A percentile compares a stretch with the other conserved stretches of the same genome.
Evolutionary conservation across 2,329 filamentous ascomycete species (phyloP).

Genomic region (Ophiostoma sp.): DNA sequence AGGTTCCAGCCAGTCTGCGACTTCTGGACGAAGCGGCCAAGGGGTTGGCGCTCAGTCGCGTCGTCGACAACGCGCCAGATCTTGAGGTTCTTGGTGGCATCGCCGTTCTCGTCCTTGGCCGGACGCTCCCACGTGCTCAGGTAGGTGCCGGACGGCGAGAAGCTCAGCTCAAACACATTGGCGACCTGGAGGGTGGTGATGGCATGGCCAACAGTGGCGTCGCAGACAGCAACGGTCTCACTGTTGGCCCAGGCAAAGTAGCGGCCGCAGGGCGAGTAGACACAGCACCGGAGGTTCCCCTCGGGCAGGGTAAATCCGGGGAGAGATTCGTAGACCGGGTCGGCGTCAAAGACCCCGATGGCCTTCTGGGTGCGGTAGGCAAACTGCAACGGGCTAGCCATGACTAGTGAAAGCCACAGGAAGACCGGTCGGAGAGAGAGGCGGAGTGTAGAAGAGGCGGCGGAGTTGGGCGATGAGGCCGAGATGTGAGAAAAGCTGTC

Average conservation of each 20-base stretch:
- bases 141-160: constrained; percentile 89
- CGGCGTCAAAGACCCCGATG: constrained; percentile 90
- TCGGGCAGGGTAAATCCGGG: constrained; percentile 83
- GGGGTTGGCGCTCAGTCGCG: constrained; percentile 66
- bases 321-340: constrained; percentile 81
- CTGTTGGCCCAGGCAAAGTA: constrained; percentile 95
- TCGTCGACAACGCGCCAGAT: constrained; percentile 86
- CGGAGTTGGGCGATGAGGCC: neutral
- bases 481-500: neutral
- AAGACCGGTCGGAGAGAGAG: constrained; percentile 31
- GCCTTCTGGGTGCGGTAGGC: constrained; percentile 96
- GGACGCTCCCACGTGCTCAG: constrained; percentile 96
- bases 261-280: constrained; percentile 92
- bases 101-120: constrained; percentile 86
- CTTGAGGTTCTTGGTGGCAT: constrained; percentile 95
- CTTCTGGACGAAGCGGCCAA: constrained; percentile 94
- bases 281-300: constrained; percentile 91
- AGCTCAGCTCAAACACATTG: constrained; percentile 91
- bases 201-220: constrained; percentile 73
- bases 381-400: constrained; percentile 92
- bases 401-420: constrained; percentile 90
- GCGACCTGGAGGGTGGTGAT: constrained; percentile 73
- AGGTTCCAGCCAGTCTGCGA: constrained; percentile 94
- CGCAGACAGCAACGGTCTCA: constrained; percentile 81
- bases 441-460: neutral